Conservation (phyloP, 73 alveolate genomes). For the Breviolum minutum region DNA sequence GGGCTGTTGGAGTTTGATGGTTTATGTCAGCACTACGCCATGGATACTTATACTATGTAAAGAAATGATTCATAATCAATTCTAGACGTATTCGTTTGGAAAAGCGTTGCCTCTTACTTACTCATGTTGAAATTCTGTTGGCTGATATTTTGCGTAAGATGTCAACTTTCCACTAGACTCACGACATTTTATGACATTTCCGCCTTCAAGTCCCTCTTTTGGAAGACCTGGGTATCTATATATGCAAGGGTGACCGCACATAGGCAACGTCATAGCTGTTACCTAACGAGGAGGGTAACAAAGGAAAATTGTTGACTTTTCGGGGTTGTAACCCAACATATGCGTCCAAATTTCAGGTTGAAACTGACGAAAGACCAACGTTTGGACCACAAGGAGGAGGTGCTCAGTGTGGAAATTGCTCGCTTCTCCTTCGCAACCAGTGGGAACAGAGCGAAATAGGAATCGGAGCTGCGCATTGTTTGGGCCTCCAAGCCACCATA, state of each 20-base stretch:
- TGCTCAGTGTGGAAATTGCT: constrained; percentile 69
- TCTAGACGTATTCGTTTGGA: too few relatives aligned
- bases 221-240: too few relatives aligned
- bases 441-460: not conserved
- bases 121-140: too few relatives aligned
- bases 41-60: not conserved
- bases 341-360: not conserved
- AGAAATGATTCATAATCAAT: too few relatives aligned
- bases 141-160: too few relatives aligned
- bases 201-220: not conserved
- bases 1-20: too few relatives aligned
- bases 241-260: not conserved
- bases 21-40: too few relatives aligned
- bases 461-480: not conserved
- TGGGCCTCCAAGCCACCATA: too few relatives aligned
- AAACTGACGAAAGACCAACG: constrained; percentile 82
- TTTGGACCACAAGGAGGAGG: constrained; percentile 74
- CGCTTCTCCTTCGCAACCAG: not conserved
- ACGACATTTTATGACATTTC: not conserved
- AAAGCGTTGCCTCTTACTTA: too few relatives aligned
- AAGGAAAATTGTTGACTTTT: too few relatives aligned
- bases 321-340: too few relatives aligned
- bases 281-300: not conserved
- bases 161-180: not conserved
- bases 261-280: not conserved